Base-by-base conservation (phyloP, 257 asterid species). In the Phtheirospermum japonicum region DNA sequence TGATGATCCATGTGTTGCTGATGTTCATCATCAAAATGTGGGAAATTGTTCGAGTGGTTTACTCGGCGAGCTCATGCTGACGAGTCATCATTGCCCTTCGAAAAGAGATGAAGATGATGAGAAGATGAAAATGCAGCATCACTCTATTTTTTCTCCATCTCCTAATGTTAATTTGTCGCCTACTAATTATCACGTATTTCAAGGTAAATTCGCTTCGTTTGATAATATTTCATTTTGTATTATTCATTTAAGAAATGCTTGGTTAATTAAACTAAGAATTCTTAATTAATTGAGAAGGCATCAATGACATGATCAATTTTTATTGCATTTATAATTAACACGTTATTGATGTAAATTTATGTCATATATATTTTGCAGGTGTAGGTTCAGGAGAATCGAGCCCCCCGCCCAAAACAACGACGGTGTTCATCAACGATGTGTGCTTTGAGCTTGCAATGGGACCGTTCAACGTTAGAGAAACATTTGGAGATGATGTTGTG, bases 381-480 rank as follows among this genome's bases (percentile, higher is more conserved):
- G 79, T 71, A 78, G 87, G 73, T 57, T 69, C 64, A 34, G 78
- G 75, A 30, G 79, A 71, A 62, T 10, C 63, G 43, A 71, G 65
- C 0, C 80, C 82, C n/a, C n/a, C n/a, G 9, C 2, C 60, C 72
- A 31, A 85, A 72, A 75, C 80, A n/a, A n/a, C n/a, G 40, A 86
- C 80, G 7, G 95, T 88, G 65, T 88, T 86, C 71, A 85, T 92
- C 67, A 85, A 89, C 60, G 99, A 89, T 28, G 87, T 89, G 36
- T 87, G 90, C 52, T 80, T 89, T 61, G 97, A 92, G 77, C 90
- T 89, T 34, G 84, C 83, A 32, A 10, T 23, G 11, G 81, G 77
- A 13, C 84, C 80, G 30, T 84, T 92, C 51, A 82, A 86, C 51
- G 94, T 92, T 48, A 76, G 78, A 45, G 96, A 83, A 31, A 83